Evolutionary conservation across 495 filamentous ascomycete genomes (phyloP).

Genomic region (Hypoxylon rickii): DNA sequence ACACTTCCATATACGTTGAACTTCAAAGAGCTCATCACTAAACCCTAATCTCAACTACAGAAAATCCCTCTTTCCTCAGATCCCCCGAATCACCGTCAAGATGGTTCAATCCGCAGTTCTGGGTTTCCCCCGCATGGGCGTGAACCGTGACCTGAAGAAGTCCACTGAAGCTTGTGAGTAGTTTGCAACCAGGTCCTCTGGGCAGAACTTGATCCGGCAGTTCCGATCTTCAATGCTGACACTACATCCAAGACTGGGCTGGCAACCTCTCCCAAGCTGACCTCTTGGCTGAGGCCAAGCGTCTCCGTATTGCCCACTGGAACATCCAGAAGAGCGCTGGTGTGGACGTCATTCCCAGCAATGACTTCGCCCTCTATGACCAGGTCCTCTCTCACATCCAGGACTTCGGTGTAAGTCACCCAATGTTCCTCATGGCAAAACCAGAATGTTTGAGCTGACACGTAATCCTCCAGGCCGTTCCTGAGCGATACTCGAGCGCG

Average conservation of each 20-base stretch:
- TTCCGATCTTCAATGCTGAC: conserved; percentile 14
- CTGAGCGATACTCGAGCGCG: conserved; percentile 86
- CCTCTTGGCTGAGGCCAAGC: conserved; percentile 91
- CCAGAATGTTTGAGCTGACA: conserved; percentile 12
- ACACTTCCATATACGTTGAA: not conserved
- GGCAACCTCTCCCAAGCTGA: conserved; percentile 88
- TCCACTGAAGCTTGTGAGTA: conserved; percentile 80
- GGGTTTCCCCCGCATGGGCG: conserved; percentile 94
- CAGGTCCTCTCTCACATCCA: conserved; percentile 99
- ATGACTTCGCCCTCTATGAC: conserved; percentile 99
- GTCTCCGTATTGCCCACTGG: conserved; percentile 95
- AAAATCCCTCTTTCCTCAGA: conserved; percentile 29
- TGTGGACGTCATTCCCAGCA: conserved; percentile 95
- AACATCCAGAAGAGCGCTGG: conserved; percentile 98
- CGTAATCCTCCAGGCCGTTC: conserved; percentile 65
- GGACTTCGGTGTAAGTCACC: conserved; percentile 82
- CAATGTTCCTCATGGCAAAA: not conserved
- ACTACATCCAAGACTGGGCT: conserved; percentile 70
- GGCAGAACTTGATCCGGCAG: not conserved
- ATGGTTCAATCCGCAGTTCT: conserved; percentile 81
- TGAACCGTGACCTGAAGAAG: conserved; percentile 99
- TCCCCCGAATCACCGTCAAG: conserved; percentile 50
- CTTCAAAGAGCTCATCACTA: not conserved
- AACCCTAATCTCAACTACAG: conserved; percentile 13
- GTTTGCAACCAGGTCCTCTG: not conserved